phyloP scores from a whole-genome alignment of 1,284 basidiomycete species.

The Sanghuangporus weigelae region DNA sequence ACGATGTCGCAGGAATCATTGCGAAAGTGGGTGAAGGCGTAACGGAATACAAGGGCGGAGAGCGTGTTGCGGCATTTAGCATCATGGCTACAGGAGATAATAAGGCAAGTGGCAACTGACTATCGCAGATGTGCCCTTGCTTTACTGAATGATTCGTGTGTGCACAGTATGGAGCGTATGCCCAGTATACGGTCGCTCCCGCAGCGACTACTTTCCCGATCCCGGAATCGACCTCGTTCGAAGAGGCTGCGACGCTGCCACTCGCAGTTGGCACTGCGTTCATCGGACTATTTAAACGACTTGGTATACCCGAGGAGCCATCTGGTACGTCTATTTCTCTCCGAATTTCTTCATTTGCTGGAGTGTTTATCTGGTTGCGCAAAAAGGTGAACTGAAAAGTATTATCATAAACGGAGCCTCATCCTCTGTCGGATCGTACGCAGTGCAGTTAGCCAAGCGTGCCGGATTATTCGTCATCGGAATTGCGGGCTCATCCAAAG shows the following conservation, averaged over 20 bases:
- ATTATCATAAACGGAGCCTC: constrained; percentile 30
- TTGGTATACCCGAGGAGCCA: constrained; percentile 20
- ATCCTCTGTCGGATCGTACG: constrained; percentile 29
- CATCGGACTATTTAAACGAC: constrained; percentile 26
- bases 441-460: constrained; percentile 28
- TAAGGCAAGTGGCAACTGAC: not conserved
- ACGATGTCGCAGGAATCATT: constrained; percentile 18
- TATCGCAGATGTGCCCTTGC: not conserved
- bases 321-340: not conserved
- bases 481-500: constrained; percentile 23
- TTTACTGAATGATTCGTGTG: not conserved
- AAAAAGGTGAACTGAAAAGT: constrained; percentile 4
- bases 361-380: not conserved
- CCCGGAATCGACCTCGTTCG: constrained; percentile 21
- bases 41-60: constrained; percentile 16
- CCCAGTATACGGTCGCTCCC: constrained; percentile 13
- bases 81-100: constrained; percentile 11
- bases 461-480: constrained; percentile 25
- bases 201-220: constrained; percentile 2
- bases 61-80: constrained; percentile 24
- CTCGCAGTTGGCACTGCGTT: constrained; percentile 30
- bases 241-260: constrained; percentile 29
- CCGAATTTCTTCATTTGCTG: not conserved
- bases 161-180: constrained; percentile 13
- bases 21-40: constrained; percentile 18